Conservation (phyloP, 2,329 filamentous ascomycete species). For the Acarospora socialis region DNA sequence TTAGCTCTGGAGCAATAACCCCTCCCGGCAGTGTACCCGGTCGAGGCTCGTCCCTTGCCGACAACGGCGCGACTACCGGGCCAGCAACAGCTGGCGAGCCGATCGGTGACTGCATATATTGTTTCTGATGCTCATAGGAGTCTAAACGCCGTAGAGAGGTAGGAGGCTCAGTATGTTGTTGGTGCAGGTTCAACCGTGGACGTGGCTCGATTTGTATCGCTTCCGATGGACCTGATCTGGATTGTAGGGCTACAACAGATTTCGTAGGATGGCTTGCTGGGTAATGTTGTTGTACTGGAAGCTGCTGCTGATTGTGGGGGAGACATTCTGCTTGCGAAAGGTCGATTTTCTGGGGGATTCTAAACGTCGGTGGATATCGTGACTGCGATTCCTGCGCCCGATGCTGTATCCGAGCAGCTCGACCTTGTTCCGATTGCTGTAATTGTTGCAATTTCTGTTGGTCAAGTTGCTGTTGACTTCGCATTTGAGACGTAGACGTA, state of each 20-base stretch:
- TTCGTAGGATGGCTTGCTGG: constrained; percentile 5
- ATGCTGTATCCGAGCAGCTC: too few relatives aligned
- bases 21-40: constrained; percentile 11
- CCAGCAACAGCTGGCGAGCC: constrained; percentile 7
- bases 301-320: neutral
- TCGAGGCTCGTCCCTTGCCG: constrained; percentile 5
- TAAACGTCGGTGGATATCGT: too few relatives aligned
- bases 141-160: constrained; percentile 5
- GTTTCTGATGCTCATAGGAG: neutral
- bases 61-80: constrained; percentile 3
- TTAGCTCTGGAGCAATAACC: constrained; percentile 9
- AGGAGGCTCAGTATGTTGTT: constrained; percentile 3
- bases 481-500: too few relatives aligned
- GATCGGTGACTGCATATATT: neutral
- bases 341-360: too few relatives aligned
- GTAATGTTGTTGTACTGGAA: constrained; percentile 2
- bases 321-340: too few relatives aligned
- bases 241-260: neutral
- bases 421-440: too few relatives aligned
- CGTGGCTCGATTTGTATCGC: neutral
- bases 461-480: too few relatives aligned
- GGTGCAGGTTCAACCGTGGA: neutral
- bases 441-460: too few relatives aligned
- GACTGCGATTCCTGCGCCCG: too few relatives aligned
- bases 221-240: neutral